Percentiles rank a stretch among this genome's conserved stretches.
These are phyloP conservation scores for Tylopilus intermedius DNA, from an alignment of 768 basidiomycete genomes.

Conservation along the genomic window DNA sequence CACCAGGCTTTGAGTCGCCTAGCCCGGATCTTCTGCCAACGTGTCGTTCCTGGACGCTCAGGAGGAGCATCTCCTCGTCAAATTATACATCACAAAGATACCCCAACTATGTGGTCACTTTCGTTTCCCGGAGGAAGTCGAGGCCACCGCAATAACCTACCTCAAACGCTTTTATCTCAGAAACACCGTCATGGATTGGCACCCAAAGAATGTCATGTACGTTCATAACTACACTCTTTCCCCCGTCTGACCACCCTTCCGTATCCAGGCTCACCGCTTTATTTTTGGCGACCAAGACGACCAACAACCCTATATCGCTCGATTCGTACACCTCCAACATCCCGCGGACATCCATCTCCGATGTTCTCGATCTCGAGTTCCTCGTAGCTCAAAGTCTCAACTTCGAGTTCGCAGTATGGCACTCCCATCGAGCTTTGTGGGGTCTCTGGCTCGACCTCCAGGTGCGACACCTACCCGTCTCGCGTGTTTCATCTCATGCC, in stretches of 20 bases:
- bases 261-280: constrained; percentile 80
- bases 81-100: constrained; percentile 85
- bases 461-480: constrained; percentile 37
- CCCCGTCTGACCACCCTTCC: neutral
- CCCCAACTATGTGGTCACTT: constrained; percentile 80
- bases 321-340: constrained; percentile 82
- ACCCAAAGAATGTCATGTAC: constrained; percentile 97
- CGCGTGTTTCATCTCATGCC: constrained; percentile 8
- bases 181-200: constrained; percentile 99
- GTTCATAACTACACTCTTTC: constrained; percentile 22
- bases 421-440: constrained; percentile 83
- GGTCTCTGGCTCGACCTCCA: constrained; percentile 87
- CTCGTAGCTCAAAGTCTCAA: constrained; percentile 89
- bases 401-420: constrained; percentile 94
- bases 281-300: constrained; percentile 95
- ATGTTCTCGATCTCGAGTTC: constrained; percentile 93
- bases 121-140: constrained; percentile 86
- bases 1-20: constrained; percentile 12
- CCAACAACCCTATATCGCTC: constrained; percentile 87
- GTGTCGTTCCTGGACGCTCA: constrained; percentile 67
- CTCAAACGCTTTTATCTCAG: constrained; percentile 95
- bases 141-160: constrained; percentile 88
- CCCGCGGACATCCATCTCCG: constrained; percentile 71
- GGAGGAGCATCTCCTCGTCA: constrained; percentile 86
- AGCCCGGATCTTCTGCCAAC: constrained; percentile 71